Evolutionary conservation across 2,329 filamentous ascomycete species (phyloP).

Genomic region (Diplodia seriata): DNA sequence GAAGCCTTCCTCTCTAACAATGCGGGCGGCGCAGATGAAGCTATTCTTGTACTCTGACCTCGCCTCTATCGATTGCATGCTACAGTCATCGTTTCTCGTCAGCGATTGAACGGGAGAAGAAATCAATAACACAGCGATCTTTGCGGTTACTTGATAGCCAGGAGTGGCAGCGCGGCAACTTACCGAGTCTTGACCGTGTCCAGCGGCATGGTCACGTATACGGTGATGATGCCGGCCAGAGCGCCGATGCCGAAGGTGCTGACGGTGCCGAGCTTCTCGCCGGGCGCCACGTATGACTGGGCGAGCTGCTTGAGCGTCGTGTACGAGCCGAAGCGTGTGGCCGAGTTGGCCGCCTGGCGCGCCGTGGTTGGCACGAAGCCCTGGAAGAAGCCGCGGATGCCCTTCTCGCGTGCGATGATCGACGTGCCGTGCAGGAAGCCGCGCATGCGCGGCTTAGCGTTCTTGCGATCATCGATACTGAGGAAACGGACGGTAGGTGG

Average conservation of each 20-base stretch:
- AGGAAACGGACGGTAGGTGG: not conserved
- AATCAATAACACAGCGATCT: slow-evolving; percentile 45
- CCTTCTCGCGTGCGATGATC: slow-evolving; percentile 87
- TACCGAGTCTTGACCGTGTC: slow-evolving; percentile 88
- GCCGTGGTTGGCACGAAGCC: slow-evolving; percentile 95
- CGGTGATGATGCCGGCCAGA: slow-evolving; percentile 87
- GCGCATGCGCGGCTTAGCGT: slow-evolving; percentile 80
- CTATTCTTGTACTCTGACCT: slow-evolving; percentile 83
- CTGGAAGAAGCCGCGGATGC: slow-evolving; percentile 92
- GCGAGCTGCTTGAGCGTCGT: slow-evolving; percentile 89
- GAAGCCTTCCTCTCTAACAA: slow-evolving; percentile 88
- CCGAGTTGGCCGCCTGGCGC: slow-evolving; percentile 92
- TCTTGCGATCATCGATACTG: slow-evolving; percentile 94
- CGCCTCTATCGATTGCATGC: slow-evolving; percentile 97
- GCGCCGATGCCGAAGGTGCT: slow-evolving; percentile 93
- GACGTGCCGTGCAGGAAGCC: slow-evolving; percentile 91
- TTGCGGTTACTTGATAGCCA: not conserved
- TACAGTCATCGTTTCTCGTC: not conserved
- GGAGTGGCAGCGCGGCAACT: not conserved
- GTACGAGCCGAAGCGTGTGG: slow-evolving; percentile 88
- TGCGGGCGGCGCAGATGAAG: slow-evolving; percentile 79
- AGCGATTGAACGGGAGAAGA: slow-evolving; percentile 15
- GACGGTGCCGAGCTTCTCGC: slow-evolving; percentile 87
- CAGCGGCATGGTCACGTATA: slow-evolving; percentile 73
- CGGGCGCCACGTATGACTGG: slow-evolving; percentile 88